Percentiles rank a stretch among this genome's conserved stretches.
Conservation (phyloP, 2,329 filamentous ascomycete species). For the Fonsecaea multimorphosa region DNA sequence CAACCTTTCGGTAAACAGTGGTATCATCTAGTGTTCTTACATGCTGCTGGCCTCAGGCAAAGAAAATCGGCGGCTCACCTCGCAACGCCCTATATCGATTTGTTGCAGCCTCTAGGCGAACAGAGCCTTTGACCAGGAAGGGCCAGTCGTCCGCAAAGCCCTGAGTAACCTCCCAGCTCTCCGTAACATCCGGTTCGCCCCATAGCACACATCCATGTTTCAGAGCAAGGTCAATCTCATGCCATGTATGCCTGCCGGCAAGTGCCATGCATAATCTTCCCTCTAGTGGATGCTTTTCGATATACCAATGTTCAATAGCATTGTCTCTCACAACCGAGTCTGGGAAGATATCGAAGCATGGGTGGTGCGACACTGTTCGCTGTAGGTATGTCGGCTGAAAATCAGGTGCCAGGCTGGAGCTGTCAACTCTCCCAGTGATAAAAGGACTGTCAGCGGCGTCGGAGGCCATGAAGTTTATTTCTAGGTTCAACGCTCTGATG, state of each 20-base stretch:
- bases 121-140: conserved; percentile 46
- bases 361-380: conserved; percentile 48
- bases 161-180: conserved; percentile 49
- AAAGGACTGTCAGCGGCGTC: conserved; percentile 26
- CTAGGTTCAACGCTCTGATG: conserved; percentile 40
- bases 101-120: conserved; percentile 44
- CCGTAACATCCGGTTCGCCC: conserved; percentile 46
- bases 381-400: conserved; percentile 51
- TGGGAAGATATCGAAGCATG: conserved; percentile 48
- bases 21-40: not conserved
- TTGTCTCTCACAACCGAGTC: conserved; percentile 51
- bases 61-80: conserved; percentile 42
- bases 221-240: conserved; percentile 25
- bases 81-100: conserved; percentile 46
- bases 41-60: conserved; percentile 16
- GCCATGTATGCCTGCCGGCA: conserved; percentile 28
- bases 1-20: not conserved
- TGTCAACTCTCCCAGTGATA: conserved; percentile 16
- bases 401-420: conserved; percentile 38
- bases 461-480: conserved; percentile 13
- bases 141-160: conserved; percentile 47
- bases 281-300: conserved; percentile 7
- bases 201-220: conserved; percentile 44
- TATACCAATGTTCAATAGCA: conserved; percentile 21
- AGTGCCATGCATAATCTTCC: conserved; percentile 25